A percentile compares a stretch with the other conserved stretches of the same genome.
Evolutionary conservation across 2,329 filamentous ascomycete genomes (phyloP).

Genomic region (Dactylella cylindrospora): DNA sequence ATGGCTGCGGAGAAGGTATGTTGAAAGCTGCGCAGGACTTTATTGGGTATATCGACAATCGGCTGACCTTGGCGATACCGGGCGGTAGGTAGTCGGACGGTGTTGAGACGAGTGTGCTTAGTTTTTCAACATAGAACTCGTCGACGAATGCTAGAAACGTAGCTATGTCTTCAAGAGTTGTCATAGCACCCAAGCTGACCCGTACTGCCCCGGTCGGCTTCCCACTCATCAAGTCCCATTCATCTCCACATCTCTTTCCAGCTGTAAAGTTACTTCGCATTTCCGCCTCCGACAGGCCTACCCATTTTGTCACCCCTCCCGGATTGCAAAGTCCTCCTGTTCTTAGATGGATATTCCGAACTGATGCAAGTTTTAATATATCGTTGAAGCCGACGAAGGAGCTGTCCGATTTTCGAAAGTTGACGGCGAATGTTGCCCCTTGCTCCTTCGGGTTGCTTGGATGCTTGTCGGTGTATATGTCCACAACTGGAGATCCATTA

Average conservation of each 20-base stretch:
- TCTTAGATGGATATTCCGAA: constrained; percentile 79
- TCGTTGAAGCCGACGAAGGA: constrained; percentile 79
- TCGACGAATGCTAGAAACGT: constrained; percentile 69
- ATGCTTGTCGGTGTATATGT: constrained; percentile 61
- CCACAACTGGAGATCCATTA: constrained; percentile 67
- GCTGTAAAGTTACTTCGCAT: constrained; percentile 81
- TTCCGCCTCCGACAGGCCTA: constrained; percentile 76
- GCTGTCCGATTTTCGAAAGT: constrained; percentile 68
- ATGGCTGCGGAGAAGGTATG: constrained; percentile 64
- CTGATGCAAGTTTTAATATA: constrained; percentile 78
- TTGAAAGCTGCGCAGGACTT: constrained; percentile 86
- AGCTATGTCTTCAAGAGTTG: constrained; percentile 71
- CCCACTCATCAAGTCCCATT: constrained; percentile 76
- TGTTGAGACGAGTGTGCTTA: constrained; percentile 19
- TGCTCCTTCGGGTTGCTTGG: constrained; percentile 54
- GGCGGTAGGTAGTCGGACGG: constrained; percentile 42
- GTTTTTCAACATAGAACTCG: constrained; percentile 64
- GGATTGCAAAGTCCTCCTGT: constrained; percentile 92
- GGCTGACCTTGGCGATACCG: constrained; percentile 26
- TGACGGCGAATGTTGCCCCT: constrained; percentile 82
- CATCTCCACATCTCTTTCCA: constrained; percentile 80
- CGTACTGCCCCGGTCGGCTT: constrained; percentile 87
- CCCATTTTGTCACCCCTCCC: constrained; percentile 72
- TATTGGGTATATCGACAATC: constrained; percentile 62
- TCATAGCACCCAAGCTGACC: constrained; percentile 88